Percentiles rank a stretch among this genome's conserved stretches.
These are phyloP conservation scores for Musa schizocarpa DNA, from an alignment of 176 grass and related monocot species.

Conservation along the genomic window DNA sequence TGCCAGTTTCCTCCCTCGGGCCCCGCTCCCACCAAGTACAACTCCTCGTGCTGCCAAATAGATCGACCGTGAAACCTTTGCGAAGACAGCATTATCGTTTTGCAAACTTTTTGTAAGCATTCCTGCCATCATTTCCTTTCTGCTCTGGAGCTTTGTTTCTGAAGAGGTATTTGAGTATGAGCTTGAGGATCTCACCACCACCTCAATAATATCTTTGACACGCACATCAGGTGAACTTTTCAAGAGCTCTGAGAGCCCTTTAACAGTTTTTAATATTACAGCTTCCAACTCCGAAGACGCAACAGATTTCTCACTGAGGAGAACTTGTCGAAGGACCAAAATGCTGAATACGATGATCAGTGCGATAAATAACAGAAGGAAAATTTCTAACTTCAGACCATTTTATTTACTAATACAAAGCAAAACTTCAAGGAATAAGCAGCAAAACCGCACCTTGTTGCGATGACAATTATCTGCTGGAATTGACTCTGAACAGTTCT, in stretches of 20 bases:
- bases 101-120: slow-evolving; percentile 81
- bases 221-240: slow-evolving; percentile 42
- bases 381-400: not conserved
- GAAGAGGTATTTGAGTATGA: slow-evolving; percentile 19
- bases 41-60: slow-evolving; percentile 48
- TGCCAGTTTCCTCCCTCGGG: slow-evolving; percentile 50
- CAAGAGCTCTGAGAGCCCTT: slow-evolving; percentile 41
- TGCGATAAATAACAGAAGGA: not conserved
- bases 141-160: slow-evolving; percentile 31
- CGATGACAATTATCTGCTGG: slow-evolving; percentile 70
- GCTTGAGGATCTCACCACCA: slow-evolving; percentile 31
- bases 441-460: slow-evolving; percentile 48
- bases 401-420: not conserved
- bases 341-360: slow-evolving; percentile 32
- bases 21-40: slow-evolving; percentile 39
- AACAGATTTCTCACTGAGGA: slow-evolving; percentile 52
- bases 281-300: slow-evolving; percentile 29
- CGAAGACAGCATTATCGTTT: slow-evolving; percentile 43
- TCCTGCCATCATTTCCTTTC: slow-evolving; percentile 54
- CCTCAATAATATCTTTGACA: slow-evolving; percentile 53
- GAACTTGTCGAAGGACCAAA: slow-evolving; percentile 67
- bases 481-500: slow-evolving; percentile 64
- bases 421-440: not conserved
- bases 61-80: slow-evolving; percentile 48
- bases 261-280: slow-evolving; percentile 31